Evolutionary conservation across 192 early-diverging fungal genomes (phyloP), one percentile per base, ranked within the genome.

Genomic region (Podochytrium sp.): DNA sequence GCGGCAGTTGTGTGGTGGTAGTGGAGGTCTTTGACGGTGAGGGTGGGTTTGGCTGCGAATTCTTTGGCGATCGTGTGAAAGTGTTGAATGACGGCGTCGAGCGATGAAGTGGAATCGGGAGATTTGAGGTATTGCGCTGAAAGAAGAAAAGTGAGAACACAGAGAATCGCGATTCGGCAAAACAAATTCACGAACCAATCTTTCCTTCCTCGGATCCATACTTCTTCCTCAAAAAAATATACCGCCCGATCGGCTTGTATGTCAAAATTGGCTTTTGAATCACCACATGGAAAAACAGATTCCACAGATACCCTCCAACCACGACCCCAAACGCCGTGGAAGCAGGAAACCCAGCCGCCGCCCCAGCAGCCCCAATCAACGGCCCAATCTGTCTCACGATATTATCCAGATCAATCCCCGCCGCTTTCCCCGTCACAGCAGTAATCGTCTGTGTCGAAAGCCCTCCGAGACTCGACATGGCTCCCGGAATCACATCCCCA

Each of bases 61-160:
- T 76, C 75, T 42, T 52, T 75, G 33, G 65, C 75, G 57, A 76
- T 76, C 18, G 65, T 70, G n/a, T 76, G 75, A 39, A 76, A 76
- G 33, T 76, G 75, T 33, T 61, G 66, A 20, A 76, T 58, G n/a
- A 76, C 75, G 27, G 75, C 60, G 7, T 76, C 75, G 20, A 76
- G 60, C 4, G 75, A 76, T n/a, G 65, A 50, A 25, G 75, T 76
- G 2, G 66, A 40, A 33, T 76, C 75, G n/a, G 75, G 75, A 5
- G 75, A 51, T 43, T 67, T 70, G 20, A 76, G 55, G 51, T 76
- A 76, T 52, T 76, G 62, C 3, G 63, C 74, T 71, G 30, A 52
- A 29, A 55, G 6, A 34, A 33, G 57, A 57, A 57, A 40, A 14
- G 18, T 34, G 6, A 50, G 39, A 23, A 67, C 39, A 25, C n/a